phyloP scores from a whole-genome alignment of 2,329 filamentous ascomycete genomes.

The Scedosporium boydii region DNA sequence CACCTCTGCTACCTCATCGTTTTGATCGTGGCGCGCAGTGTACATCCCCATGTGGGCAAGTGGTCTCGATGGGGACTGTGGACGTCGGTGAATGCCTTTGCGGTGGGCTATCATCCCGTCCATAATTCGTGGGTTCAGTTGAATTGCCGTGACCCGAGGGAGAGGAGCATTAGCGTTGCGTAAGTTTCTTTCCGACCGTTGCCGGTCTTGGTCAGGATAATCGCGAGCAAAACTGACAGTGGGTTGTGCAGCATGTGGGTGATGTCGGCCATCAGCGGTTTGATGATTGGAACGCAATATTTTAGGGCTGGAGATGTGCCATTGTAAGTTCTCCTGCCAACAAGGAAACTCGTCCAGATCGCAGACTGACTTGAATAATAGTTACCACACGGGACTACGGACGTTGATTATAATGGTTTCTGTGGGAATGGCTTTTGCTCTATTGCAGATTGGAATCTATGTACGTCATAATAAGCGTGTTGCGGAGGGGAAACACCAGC shows the following conservation, averaged over 20 bases:
- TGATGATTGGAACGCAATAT: slow-evolving; percentile 42
- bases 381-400: slow-evolving; percentile 31
- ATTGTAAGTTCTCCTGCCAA: slow-evolving; percentile 20
- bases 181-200: slow-evolving; percentile 16
- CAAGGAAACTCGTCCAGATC: not conserved
- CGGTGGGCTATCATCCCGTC: slow-evolving; percentile 43
- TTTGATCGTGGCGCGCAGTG: slow-evolving; percentile 27
- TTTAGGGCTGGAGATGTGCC: slow-evolving; percentile 32
- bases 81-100: slow-evolving; percentile 40
- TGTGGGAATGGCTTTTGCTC: slow-evolving; percentile 27
- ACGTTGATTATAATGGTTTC: slow-evolving; percentile 35
- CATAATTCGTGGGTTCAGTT: slow-evolving; percentile 44
- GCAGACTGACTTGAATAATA: slow-evolving; percentile 9
- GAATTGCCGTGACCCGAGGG: slow-evolving; percentile 35
- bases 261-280: slow-evolving; percentile 38
- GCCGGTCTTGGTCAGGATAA: not conserved
- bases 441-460: slow-evolving; percentile 30
- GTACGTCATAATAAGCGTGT: slow-evolving; percentile 24
- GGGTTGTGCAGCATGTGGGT: slow-evolving; percentile 27
- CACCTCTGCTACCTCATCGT: slow-evolving; percentile 34
- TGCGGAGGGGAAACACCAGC: slow-evolving; percentile 10
- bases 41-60: slow-evolving; percentile 32
- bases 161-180: slow-evolving; percentile 40
- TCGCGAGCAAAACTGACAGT: not conserved
- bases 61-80: slow-evolving; percentile 41